Evolutionary conservation across 2,329 filamentous ascomycete genomes (phyloP).

Genomic region (Lecanicillium sp.): DNA sequence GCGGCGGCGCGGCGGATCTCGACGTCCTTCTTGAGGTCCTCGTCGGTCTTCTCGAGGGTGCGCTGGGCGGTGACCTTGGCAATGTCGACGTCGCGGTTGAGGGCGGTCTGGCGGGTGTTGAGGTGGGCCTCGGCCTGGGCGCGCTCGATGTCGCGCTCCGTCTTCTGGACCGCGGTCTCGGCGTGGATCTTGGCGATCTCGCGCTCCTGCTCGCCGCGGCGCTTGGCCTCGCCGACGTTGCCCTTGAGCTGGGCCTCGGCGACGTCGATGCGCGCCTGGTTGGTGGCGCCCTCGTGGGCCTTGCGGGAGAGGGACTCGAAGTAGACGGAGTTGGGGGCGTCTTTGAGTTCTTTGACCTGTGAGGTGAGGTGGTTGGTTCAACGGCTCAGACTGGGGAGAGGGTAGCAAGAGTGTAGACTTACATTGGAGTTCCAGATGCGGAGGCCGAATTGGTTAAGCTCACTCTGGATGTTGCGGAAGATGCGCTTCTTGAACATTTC

Average conservation of each 20-base stretch:
- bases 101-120: constrained; percentile 63
- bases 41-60: constrained; percentile 67
- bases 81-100: constrained; percentile 69
- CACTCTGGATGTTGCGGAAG: constrained; percentile 68
- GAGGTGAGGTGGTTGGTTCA: background rate
- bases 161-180: constrained; percentile 77
- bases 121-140: constrained; percentile 72
- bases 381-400: background rate
- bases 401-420: background rate
- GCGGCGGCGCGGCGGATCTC: constrained; percentile 72
- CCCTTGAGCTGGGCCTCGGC: constrained; percentile 59
- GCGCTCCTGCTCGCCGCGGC: constrained; percentile 73
- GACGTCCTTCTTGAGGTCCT: constrained; percentile 73
- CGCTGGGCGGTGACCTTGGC: constrained; percentile 68
- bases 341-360: constrained; percentile 70
- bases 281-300: constrained; percentile 77
- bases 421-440: constrained; percentile 65
- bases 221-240: constrained; percentile 71
- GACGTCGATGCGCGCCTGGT: constrained; percentile 67
- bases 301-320: constrained; percentile 78
- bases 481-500: constrained; percentile 72
- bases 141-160: constrained; percentile 76
- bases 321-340: constrained; percentile 75
- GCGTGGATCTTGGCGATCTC: constrained; percentile 85
- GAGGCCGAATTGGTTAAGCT: constrained; percentile 75